Evolutionary conservation across 257 asterid species (phyloP).

Genomic region (Salvia rosmarinus): DNA sequence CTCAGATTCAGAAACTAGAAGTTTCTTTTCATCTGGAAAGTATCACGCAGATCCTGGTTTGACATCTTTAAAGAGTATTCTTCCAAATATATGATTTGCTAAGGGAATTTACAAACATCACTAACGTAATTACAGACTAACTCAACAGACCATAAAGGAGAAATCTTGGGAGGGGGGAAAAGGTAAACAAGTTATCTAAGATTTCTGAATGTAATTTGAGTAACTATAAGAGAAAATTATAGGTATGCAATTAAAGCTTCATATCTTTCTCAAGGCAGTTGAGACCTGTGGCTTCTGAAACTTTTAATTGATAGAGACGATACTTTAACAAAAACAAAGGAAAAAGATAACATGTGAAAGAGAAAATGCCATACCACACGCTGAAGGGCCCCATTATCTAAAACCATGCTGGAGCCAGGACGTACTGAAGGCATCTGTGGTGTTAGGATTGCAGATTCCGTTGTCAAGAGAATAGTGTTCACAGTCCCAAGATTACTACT

Average conservation of each 20-base stretch:
- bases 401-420: slow-evolving; percentile 85
- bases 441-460: slow-evolving; percentile 53
- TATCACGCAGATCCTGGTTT: slow-evolving; percentile 4
- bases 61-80: slow-evolving; percentile 2
- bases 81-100: not conserved
- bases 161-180: not conserved
- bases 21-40: slow-evolving; percentile 15
- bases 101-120: not conserved
- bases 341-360: not conserved
- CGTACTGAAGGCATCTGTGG: slow-evolving; percentile 58
- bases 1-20: slow-evolving; percentile 21
- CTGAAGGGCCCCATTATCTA: slow-evolving; percentile 78
- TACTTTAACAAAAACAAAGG: not conserved
- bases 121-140: not conserved
- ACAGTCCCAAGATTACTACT: slow-evolving; percentile 74
- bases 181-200: not conserved
- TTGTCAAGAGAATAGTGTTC: slow-evolving; percentile 73
- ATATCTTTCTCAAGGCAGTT: slow-evolving; percentile 17
- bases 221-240: not conserved
- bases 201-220: not conserved
- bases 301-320: not conserved
- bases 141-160: not conserved
- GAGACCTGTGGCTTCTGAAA: slow-evolving; percentile 20
- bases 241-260: slow-evolving; percentile 5
- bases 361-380: slow-evolving; percentile 59